Evolutionary conservation across 2,329 filamentous ascomycete genomes (phyloP).

Genomic region (Sclerotinia spermophila): DNA sequence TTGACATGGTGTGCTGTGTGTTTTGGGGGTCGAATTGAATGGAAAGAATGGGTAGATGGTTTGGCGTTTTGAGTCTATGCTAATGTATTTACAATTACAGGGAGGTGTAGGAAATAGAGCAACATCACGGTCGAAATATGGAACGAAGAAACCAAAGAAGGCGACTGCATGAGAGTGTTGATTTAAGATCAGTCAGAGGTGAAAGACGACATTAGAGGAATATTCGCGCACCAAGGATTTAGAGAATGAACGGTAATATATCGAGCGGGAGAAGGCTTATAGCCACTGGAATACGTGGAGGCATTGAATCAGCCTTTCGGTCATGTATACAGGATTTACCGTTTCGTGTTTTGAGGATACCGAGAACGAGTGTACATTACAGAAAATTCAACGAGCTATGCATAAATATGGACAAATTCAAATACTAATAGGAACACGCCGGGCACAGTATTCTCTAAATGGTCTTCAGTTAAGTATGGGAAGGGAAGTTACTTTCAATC

Average conservation of each 20-base stretch:
- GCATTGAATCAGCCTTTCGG: neutral
- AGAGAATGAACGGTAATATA: neutral
- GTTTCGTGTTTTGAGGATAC: neutral
- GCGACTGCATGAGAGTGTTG: conserved; percentile 39
- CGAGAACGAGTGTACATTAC: conserved; percentile 8
- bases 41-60: neutral
- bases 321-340: neutral
- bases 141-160: conserved; percentile 97
- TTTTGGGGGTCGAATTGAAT: neutral
- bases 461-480: neutral
- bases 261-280: neutral
- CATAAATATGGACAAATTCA: conserved; percentile 4
- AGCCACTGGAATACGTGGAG: neutral
- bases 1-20: neutral
- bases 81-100: conserved; percentile 47
- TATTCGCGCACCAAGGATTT: neutral
- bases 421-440: neutral
- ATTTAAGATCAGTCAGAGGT: conserved; percentile 10
- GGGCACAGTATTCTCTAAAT: neutral
- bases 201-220: neutral
- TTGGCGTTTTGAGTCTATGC: conserved; percentile 17
- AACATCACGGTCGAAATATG: conserved; percentile 90
- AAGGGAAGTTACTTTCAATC: neutral
- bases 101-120: conserved; percentile 84
- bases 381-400: conserved; percentile 10